Percentiles rank a stretch among this genome's conserved stretches.
Conservation (phyloP, 2,329 filamentous ascomycete species). For the Dissoconium aciculare region DNA sequence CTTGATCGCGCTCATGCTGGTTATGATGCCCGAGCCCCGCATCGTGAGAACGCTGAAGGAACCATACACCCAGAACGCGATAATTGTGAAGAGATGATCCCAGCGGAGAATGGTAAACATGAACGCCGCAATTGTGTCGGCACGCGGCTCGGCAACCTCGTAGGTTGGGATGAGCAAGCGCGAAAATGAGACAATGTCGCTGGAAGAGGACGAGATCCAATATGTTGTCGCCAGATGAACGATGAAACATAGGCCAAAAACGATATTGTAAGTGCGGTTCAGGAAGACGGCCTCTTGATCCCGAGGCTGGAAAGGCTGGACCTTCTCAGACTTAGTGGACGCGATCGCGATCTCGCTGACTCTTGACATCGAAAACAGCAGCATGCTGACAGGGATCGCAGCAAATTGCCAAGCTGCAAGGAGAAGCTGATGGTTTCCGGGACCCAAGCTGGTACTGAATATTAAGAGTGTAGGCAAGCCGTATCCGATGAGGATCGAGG, state of each 20-base stretch:
- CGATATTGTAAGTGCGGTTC: background rate
- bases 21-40: background rate
- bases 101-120: background rate
- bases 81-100: slow-evolving; percentile 1
- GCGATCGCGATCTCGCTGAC: background rate
- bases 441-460: slow-evolving; percentile 1
- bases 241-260: background rate
- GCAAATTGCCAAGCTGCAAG: slow-evolving; percentile 1
- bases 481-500: background rate
- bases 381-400: background rate
- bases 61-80: background rate
- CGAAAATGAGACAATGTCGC: background rate
- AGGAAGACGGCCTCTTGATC: background rate
- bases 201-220: background rate
- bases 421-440: background rate
- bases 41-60: background rate
- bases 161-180: background rate
- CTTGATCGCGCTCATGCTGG: background rate
- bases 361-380: background rate
- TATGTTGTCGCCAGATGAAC: slow-evolving; percentile 1
- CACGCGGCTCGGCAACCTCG: background rate
- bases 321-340: background rate
- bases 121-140: background rate
- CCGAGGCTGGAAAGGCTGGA: background rate
- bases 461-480: background rate